Base-by-base conservation (phyloP, 1,139 yeast species). In the Saccharomyces hybrid region DNA sequence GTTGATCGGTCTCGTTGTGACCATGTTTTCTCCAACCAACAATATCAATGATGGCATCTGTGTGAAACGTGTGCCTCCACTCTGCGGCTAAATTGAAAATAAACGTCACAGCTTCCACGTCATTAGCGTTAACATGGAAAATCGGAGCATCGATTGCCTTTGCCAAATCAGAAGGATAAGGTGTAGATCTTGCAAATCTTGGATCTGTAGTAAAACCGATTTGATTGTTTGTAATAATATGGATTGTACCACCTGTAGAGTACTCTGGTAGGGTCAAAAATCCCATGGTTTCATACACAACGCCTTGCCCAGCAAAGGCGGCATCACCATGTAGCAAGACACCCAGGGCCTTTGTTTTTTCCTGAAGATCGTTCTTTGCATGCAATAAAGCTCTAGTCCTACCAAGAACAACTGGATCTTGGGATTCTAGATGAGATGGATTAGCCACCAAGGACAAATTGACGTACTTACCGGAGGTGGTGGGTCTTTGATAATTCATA, bases 121-220 rank as follows among this genome's bases (percentile, higher is more conserved):
- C 99, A 73, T 93, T 98, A 27, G 98, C 98, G 70, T 93, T 93
- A 53, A 93, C 98, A 75, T 93, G 99, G 95, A 93, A 93, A 68
- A 93, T 90, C 62, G 99, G 99, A 28, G 98, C 97, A 70, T 93
- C 93, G 71, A 89, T 87, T 47, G 96, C 78, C 78, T 95, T 95
- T 66, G 98, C 99, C 70, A 95, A 82, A 77, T 93, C 99, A 26
- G 97, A 88, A 66, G 99, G 98, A 74, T 93, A 95, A 68, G 95
- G 93, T 50, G 99, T 93, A 34, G 99, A 93, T 78, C 99, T 86
- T 41, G 97, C 91, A 69, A 87, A 87, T 78, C 97, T 82, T 64
- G 99, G 99, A 73, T 93, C 98, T 52, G 99, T 93, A 62, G 99
- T 93, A 82, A 93, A 93, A 75, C 99, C 99, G 73, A 93, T 93